A percentile compares a stretch with the other conserved stretches of the same genome.
Evolutionary conservation across 1,284 basidiomycete genomes (phyloP).

Genomic region (Fereydounia khargensis): DNA sequence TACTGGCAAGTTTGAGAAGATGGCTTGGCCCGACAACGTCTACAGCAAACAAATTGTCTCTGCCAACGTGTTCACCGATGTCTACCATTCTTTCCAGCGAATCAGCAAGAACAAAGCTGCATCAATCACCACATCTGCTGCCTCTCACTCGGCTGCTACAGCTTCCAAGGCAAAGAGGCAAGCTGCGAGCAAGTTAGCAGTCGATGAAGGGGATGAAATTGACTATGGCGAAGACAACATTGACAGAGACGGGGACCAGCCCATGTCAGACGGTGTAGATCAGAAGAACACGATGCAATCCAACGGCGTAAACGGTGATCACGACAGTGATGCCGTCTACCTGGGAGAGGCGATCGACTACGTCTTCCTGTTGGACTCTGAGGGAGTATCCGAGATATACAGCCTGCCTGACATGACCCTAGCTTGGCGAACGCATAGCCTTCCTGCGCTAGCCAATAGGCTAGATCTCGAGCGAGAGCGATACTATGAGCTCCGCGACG

Average conservation of each 20-base stretch:
- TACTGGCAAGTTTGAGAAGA: slow-evolving; percentile 1
- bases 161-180: not conserved
- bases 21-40: slow-evolving; percentile 1
- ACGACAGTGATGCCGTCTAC: not conserved
- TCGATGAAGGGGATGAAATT: slow-evolving; percentile 36
- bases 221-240: slow-evolving; percentile 43
- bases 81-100: slow-evolving; percentile 1
- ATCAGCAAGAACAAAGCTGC: not conserved
- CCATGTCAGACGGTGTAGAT: too few relatives aligned
- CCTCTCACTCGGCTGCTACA: not conserved
- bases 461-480: slow-evolving; percentile 4
- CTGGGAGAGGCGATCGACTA: slow-evolving; percentile 5
- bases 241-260: not conserved
- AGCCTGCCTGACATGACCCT: slow-evolving; percentile 23
- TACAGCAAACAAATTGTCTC: slow-evolving; percentile 1
- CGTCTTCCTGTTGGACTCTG: slow-evolving; percentile 8
- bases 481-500: not conserved
- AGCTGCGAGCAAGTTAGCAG: not conserved
- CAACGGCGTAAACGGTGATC: too few relatives aligned
- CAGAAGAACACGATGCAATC: too few relatives aligned
- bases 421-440: slow-evolving; percentile 6
- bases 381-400: slow-evolving; percentile 6
- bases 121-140: not conserved
- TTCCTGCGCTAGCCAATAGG: slow-evolving; percentile 8
- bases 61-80: slow-evolving; percentile 18